Base-by-base conservation (phyloP, 192 early-diverging fungal genomes). In the Entomortierella beljakovae region DNA sequence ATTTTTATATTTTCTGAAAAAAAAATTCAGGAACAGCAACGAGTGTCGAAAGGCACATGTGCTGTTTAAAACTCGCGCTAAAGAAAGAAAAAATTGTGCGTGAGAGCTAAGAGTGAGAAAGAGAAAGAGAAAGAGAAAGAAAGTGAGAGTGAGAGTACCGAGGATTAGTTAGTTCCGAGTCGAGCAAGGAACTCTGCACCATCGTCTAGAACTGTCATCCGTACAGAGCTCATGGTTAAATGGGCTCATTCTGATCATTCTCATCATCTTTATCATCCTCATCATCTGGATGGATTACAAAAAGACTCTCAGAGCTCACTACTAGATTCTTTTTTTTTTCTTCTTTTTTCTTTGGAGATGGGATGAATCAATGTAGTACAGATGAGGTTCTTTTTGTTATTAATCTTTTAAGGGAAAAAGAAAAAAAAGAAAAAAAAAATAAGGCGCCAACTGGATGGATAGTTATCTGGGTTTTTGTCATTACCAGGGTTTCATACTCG, bases 181-280 rank as follows among this genome's bases (percentile, higher is more conserved):
- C n/a, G n/a, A n/a, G n/a, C n/a, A n/a, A n/a, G n/a, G n/a, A n/a
- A n/a, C n/a, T n/a, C 37, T 38, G 37, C 37, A 38, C 37, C 37
- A 38, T 20, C 43, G 43, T 46, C 15, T 10, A 11, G 6, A 4
- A 46, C 20, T 46, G 15, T 46, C 43, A 53, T 5, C 6, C 28
- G 51, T n/a, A 53, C 2, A 8, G 51, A 53, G 51, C 51, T 25
- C 51, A 46, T 46, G 11, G 15, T 46, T 9, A 13, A 9, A 6
- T 9, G 13, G 37, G 37, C 37, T 40, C 37, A 40, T 40, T 13
- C 37, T 40, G 7, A 40, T 13, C 37, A 11, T 28, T 8, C 23
- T 53, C 51, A 53, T 25, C 51, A 53, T 25, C 51, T 26, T 53
- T 25, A 53, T 25, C 51, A 53, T 25, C 51, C 6, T 29, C 49